phyloP scores from a whole-genome alignment of 192 early-diverging fungal species.

The Piromyces sp. region DNA sequence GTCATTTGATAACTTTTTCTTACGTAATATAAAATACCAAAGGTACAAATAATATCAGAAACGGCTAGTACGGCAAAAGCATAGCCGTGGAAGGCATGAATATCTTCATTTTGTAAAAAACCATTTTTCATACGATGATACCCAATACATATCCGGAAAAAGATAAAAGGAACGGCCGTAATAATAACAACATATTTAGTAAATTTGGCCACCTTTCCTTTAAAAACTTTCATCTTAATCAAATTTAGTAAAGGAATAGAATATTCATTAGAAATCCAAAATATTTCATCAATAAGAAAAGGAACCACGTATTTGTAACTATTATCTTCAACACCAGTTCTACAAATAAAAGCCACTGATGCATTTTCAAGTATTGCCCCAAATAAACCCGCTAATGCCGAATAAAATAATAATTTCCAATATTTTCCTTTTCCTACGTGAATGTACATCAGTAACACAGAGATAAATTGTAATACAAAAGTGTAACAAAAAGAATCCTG shows the following conservation, averaged over 20 bases:
- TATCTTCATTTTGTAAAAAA: not conserved
- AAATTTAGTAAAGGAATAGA: not conserved
- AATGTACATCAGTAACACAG: not conserved
- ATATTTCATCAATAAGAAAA: not conserved
- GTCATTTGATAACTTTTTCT: no score
- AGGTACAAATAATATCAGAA: not conserved
- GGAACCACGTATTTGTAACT: not conserved
- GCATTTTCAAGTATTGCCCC: not conserved
- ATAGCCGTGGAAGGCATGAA: not conserved
- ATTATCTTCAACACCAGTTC: not conserved
- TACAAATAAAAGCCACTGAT: not conserved
- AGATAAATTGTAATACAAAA: not conserved
- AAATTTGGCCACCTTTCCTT: not conserved
- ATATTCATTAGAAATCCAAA: not conserved
- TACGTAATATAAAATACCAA: no score
- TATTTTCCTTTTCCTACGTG: not conserved
- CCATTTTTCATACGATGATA: not conserved
- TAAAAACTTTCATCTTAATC: not conserved
- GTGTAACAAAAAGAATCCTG: not conserved
- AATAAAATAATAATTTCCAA: not conserved
- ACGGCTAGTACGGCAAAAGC: not conserved
- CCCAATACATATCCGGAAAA: not conserved
- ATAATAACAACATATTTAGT: not conserved
- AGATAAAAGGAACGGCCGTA: not conserved
- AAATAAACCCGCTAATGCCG: not conserved